A percentile compares a stretch with the other conserved stretches of the same genome.
phyloP scores from a whole-genome alignment of 2,329 filamentous ascomycete species.

The Diplodia seriata region DNA sequence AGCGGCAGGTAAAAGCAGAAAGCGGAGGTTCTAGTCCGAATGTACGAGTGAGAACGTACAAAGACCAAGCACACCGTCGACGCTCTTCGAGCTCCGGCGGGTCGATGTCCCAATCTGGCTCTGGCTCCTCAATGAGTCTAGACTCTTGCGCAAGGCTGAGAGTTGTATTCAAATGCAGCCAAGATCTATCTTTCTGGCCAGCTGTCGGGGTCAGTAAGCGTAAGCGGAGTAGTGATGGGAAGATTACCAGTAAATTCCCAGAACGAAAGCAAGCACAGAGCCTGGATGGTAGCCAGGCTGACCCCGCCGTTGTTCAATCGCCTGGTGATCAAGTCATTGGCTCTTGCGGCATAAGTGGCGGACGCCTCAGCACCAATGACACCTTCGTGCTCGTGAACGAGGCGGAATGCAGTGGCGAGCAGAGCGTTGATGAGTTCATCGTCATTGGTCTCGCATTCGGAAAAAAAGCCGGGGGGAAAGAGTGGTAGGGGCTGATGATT shows the following conservation, averaged over 20 bases:
- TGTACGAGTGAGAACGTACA: slow-evolving; percentile 12
- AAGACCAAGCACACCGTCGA: slow-evolving; percentile 13
- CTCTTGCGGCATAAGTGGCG: neutral
- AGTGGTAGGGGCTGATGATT: slow-evolving; percentile 19
- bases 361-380: neutral
- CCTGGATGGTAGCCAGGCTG: slow-evolving; percentile 4
- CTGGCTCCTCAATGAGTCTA: slow-evolving; percentile 5
- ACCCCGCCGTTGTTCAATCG: slow-evolving; percentile 1
- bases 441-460: neutral
- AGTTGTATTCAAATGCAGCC: slow-evolving; percentile 1
- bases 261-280: slow-evolving; percentile 12
- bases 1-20: slow-evolving; percentile 2
- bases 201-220: neutral
- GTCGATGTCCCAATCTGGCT: slow-evolving; percentile 2
- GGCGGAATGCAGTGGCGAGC: neutral
- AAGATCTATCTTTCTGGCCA: slow-evolving; percentile 8
- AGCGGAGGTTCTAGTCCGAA: neutral
- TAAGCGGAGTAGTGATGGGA: neutral
- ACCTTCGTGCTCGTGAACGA: neutral
- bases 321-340: neutral
- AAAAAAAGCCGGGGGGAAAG: neutral
- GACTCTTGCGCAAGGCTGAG: slow-evolving; percentile 9
- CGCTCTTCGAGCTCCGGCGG: slow-evolving; percentile 3
- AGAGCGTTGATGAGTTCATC: slow-evolving; percentile 1
- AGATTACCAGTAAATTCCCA: slow-evolving; percentile 15